These are phyloP conservation scores for Citrullus mucosospermus DNA, from an alignment of 306 rosid species.

Conservation along the genomic window DNA sequence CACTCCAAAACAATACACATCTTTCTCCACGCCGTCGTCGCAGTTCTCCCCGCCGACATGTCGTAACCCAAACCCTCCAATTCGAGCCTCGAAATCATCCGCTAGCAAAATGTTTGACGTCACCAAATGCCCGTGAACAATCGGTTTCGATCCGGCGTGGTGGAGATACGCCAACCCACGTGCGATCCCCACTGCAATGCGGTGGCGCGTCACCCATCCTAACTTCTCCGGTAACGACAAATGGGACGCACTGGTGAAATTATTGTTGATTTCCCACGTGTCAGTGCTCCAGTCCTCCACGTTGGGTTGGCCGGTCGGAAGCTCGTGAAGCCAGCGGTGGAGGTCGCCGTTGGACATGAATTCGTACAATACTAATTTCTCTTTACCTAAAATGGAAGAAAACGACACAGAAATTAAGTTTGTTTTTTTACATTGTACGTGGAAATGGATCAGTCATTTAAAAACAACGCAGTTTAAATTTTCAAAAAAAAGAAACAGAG, in stretches of 20 bases:
- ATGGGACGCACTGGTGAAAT: slow-evolving; percentile 5
- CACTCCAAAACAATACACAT: slow-evolving; percentile 93
- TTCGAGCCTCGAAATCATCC: slow-evolving; percentile 65
- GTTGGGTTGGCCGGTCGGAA: slow-evolving; percentile 75
- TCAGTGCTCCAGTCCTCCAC: slow-evolving; percentile 92
- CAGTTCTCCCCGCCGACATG: slow-evolving; percentile 10
- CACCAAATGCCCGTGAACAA: slow-evolving; percentile 75
- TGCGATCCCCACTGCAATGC: slow-evolving; percentile 79
- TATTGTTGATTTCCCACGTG: slow-evolving; percentile 66
- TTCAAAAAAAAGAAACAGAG: neutral
- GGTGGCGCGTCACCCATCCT: slow-evolving; percentile 81
- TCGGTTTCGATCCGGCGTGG: slow-evolving; percentile 80
- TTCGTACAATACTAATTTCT: slow-evolving; percentile 73
- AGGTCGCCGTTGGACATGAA: slow-evolving; percentile 91
- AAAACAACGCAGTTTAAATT: neutral
- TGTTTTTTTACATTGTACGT: neutral
- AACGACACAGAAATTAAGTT: neutral
- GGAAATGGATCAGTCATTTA: neutral
- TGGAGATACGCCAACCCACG: slow-evolving; percentile 90
- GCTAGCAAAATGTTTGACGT: slow-evolving; percentile 53
- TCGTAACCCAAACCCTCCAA: slow-evolving; percentile 64
- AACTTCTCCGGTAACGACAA: slow-evolving; percentile 38
- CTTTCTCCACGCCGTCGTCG: slow-evolving; percentile 41
- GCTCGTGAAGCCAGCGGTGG: slow-evolving; percentile 81
- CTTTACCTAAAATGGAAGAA: slow-evolving; percentile 36